Evolutionary conservation across 2,329 filamentous ascomycete genomes (phyloP), one percentile per base, ranked within the genome.

Genomic region (Ascochyta pisi): DNA sequence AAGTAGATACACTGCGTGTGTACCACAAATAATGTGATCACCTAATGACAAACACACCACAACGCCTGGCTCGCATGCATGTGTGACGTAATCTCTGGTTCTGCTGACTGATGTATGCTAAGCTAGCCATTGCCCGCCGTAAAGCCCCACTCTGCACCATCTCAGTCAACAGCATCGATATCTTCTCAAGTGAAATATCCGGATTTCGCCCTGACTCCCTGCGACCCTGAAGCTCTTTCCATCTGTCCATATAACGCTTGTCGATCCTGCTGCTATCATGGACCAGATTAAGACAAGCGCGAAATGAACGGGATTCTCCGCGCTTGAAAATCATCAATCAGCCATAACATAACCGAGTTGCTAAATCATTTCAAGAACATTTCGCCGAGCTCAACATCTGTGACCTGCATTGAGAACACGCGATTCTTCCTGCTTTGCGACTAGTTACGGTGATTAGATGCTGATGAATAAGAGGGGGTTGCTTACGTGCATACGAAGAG

Each of bases 381-480:
- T 45, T 40, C 40, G 41, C 46, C 37, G n/a, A 29, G 27, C 16
- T 38, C 16, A 37, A 45, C 3, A 12, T 10, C 7, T 15, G 23
- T 13, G 15, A 15, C 12, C 1, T 33, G 47, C 43, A 27, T 26
- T 23, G 13, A 22, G 31, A 27, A 24, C 31, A 15, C 33, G 9
- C 24, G 26, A 4, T 9, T 15, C 3, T 39, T 33, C 10, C 27
- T 27, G 13, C 10, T 10, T 33, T 4, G 10, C 23, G 24, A 39
- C 27, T 39, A 27, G 46, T 16, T 23, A n/a, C 23, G 37, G 33
- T 54, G 45, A 60, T 31, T 15, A 58, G 44, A 43, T 54, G 64
- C 57, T 66, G 59, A 66, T 66, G 61, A 63, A 61, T 23, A 63
- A 62, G 50, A 51, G 12, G 42, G 6, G 16, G n/a, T 40, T 59